phyloP scores from a whole-genome alignment of 768 basidiomycete genomes.

The Crepidotus variabilis region DNA sequence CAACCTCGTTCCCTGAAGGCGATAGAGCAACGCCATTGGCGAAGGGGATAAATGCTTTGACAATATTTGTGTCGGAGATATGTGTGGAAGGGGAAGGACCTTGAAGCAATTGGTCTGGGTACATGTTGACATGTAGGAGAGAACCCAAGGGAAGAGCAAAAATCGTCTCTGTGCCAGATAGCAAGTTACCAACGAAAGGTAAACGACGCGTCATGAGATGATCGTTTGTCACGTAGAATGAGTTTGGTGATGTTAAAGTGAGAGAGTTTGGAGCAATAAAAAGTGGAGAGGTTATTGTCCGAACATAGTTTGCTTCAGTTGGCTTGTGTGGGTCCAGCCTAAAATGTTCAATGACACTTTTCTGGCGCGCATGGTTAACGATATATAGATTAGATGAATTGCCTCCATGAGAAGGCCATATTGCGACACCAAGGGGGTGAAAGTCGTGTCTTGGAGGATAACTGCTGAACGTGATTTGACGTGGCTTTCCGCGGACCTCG shows the following conservation, averaged over 20 bases:
- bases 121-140: conserved; percentile 51
- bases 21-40: conserved; percentile 71
- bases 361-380: conserved; percentile 62
- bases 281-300: conserved; percentile 54
- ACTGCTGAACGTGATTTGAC: conserved; percentile 39
- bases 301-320: conserved; percentile 46
- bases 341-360: conserved; percentile 70
- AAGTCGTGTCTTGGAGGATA: conserved; percentile 62
- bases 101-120: conserved; percentile 17
- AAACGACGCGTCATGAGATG: conserved; percentile 64
- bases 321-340: conserved; percentile 40
- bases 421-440: conserved; percentile 66
- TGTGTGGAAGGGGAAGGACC: conserved; percentile 4
- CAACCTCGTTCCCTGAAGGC: conserved; percentile 42
- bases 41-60: conserved; percentile 52
- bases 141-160: conserved; percentile 56
- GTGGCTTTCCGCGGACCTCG: conserved; percentile 20
- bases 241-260: conserved; percentile 58
- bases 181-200: conserved; percentile 42
- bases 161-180: conserved; percentile 55
- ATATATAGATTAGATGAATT: conserved; percentile 56
- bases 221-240: conserved; percentile 74
- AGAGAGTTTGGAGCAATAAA: conserved; percentile 67
- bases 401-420: conserved; percentile 47
- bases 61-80: conserved; percentile 28